Percentiles rank a stretch among this genome's conserved stretches.
phyloP scores from a whole-genome alignment of 2,329 filamentous ascomycete species.

The Epichloe aotearoae region DNA sequence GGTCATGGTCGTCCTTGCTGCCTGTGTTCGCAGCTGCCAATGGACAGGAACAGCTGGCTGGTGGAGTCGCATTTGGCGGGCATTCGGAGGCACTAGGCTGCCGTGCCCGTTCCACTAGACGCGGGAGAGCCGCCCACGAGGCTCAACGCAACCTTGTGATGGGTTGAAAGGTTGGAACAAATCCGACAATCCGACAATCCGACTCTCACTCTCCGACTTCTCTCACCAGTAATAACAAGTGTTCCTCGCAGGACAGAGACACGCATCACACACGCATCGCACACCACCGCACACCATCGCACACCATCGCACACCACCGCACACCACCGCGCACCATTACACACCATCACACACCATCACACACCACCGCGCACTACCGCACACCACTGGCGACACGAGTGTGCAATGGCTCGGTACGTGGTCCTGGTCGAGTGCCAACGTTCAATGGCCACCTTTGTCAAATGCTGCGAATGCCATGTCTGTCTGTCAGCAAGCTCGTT shows the following conservation, averaged over 20 bases:
- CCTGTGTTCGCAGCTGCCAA: no score
- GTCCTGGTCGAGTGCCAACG: background rate
- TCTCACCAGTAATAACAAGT: background rate
- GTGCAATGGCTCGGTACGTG: background rate
- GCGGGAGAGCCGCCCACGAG: constrained; percentile 6
- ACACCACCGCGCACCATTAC: no score
- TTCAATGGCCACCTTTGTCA: background rate
- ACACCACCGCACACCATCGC: background rate
- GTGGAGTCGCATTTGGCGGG: background rate
- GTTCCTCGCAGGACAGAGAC: background rate
- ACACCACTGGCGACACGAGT: background rate
- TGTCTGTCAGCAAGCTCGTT: no score
- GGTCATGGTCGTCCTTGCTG: no score
- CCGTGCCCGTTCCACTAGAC: constrained; percentile 3
- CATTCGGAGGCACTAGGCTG: background rate
- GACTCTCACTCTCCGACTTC: background rate
- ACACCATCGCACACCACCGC: background rate
- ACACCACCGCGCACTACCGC: no score
- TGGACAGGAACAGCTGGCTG: background rate
- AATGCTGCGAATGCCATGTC: no score
- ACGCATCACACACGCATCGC: no score
- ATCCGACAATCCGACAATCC: background rate
- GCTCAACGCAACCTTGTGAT: constrained; percentile 4
- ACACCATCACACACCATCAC: background rate
- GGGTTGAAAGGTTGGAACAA: background rate